Percentiles rank a stretch among this genome's conserved stretches.
Evolutionary conservation across 164 flowering plant species (phyloP).

Genomic region (Stephania yunnanensis): DNA sequence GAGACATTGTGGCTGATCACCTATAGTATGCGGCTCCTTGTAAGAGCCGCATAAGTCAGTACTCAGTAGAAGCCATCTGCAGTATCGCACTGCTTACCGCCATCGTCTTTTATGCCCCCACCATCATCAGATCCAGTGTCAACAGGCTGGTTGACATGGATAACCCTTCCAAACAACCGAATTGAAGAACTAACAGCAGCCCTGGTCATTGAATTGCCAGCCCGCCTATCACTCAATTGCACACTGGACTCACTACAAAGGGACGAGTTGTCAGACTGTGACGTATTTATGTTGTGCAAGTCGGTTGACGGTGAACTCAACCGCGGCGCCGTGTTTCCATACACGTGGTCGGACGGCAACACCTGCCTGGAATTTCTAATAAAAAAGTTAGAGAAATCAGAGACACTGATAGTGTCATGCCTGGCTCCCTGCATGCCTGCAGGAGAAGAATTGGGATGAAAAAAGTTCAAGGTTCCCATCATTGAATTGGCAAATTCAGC

Average conservation of each 20-base stretch:
- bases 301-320: slow-evolving; percentile 42
- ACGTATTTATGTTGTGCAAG: slow-evolving; percentile 36
- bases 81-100: slow-evolving; percentile 21
- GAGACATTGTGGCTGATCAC: no score
- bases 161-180: slow-evolving; percentile 54
- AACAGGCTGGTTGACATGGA: slow-evolving; percentile 29
- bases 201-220: slow-evolving; percentile 15
- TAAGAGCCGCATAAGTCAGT: slow-evolving; percentile 21
- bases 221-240: slow-evolving; percentile 27
- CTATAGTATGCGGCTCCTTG: slow-evolving; percentile 15
- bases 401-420: slow-evolving; percentile 37
- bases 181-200: no score
- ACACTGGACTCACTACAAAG: slow-evolving; percentile 41
- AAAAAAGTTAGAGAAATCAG: slow-evolving; percentile 21
- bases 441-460: slow-evolving; percentile 40
- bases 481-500: slow-evolving; percentile 30
- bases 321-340: slow-evolving; percentile 14
- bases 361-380: slow-evolving; percentile 18
- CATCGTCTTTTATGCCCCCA: slow-evolving; percentile 22
- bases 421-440: slow-evolving; percentile 99
- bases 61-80: slow-evolving; percentile 15
- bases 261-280: slow-evolving; percentile 38
- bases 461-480: slow-evolving; percentile 26
- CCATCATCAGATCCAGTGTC: slow-evolving; percentile 25
- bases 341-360: slow-evolving; percentile 12